Base-by-base conservation (phyloP, 352 stramenopile species). In the Phytophthora pini region DNA sequence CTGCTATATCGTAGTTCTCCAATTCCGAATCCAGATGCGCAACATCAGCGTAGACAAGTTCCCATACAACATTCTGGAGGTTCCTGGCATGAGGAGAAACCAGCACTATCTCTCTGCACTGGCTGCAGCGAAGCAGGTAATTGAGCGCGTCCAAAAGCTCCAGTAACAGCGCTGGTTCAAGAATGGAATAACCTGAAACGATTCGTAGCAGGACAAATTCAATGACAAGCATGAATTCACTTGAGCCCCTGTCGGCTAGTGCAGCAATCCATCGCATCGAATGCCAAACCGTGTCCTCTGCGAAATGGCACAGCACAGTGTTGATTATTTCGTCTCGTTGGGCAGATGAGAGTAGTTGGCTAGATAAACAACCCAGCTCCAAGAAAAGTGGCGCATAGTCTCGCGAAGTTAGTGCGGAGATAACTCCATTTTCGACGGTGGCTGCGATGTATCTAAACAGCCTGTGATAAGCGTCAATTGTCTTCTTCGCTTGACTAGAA, bases 241-340 rank as follows among this genome's bases (percentile, higher is more conserved):
- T 62, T 31, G 53, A 74, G 0, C 39, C 49, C 13, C 44, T 34
- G 20, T 65, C 53, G 6, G 32, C 46, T 26, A 52, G 34, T 47
- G 39, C 26, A 34, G 45, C 26, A 51, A 78, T 59, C 70, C 70
- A 78, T 17, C 65, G 48, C 66, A 78, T 65, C 8, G 70, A 78
- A 56, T 65, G 51, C 66, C 57, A 68, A 10, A 15, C 4, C 41
- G 43, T 68, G 8, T 61, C 34, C 6, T 68, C 56, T 38, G 61
- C 56, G 60, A 73, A 72, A 48, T 67, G 48, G 17, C 47, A 62
- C 10, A 70, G 27, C 4, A 52, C 49, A 12, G 36, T 62, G 26
- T 69, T 63, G 5, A 75, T 56, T 22, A 63, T 61, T 44, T 57
- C 44, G 38, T 72, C 56, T 56, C 65, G 60, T 22, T 67, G 66